Evolutionary conservation across 2,329 filamentous ascomycete species (phyloP).

Genomic region (Nigrospora sphaerica): DNA sequence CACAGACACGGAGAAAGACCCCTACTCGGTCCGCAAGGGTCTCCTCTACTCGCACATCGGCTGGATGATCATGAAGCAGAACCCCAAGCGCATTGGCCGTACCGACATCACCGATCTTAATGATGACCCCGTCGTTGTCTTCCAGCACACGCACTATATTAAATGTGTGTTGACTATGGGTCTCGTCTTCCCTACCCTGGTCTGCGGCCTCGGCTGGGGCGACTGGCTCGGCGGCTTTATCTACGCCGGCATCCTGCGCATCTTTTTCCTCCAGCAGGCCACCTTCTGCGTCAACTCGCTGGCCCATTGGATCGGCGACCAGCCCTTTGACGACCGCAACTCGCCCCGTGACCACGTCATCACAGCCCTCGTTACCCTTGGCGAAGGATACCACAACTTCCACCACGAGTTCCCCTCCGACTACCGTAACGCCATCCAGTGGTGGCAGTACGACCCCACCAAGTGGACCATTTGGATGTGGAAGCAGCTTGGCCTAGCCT

Average conservation of each 20-base stretch:
- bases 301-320: constrained; percentile 50
- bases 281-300: too few relatives aligned
- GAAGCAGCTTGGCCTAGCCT: constrained; percentile 61
- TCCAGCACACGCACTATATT: constrained; percentile 40
- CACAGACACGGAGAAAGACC: constrained; percentile 43
- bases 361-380: constrained; percentile 59
- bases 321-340: constrained; percentile 66
- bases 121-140: too few relatives aligned
- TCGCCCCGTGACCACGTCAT: constrained; percentile 61
- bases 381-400: too few relatives aligned
- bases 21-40: constrained; percentile 44
- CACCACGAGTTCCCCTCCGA: too few relatives aligned
- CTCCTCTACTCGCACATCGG: too few relatives aligned
- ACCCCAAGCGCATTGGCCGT: too few relatives aligned
- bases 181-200: constrained; percentile 37
- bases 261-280: too few relatives aligned
- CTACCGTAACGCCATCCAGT: constrained; percentile 64
- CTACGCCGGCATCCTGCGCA: too few relatives aligned
- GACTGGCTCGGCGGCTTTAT: too few relatives aligned
- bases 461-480: constrained; percentile 64
- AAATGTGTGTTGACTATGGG: constrained; percentile 39
- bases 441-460: constrained; percentile 64
- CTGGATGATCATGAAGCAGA: too few relatives aligned
- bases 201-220: too few relatives aligned
- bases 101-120: too few relatives aligned